These are phyloP conservation scores for Chaetomium globosum DNA, from an alignment of 2,329 filamentous ascomycete genomes.

Conservation along the genomic window DNA sequence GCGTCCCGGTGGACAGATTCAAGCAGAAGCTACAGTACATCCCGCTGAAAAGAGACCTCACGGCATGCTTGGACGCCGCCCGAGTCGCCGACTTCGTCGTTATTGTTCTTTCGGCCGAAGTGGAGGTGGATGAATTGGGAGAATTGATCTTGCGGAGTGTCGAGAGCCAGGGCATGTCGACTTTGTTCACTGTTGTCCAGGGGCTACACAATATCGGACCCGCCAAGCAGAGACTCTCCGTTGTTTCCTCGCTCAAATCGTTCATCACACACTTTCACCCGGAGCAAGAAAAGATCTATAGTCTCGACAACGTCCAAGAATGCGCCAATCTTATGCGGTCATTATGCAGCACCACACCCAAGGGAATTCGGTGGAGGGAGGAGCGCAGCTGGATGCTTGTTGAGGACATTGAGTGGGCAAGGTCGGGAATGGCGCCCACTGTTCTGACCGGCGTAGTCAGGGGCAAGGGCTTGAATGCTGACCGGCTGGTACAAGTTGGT, in stretches of 20 bases:
- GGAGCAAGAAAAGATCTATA: conserved; percentile 86
- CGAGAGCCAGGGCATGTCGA: conserved; percentile 93
- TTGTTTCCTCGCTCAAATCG: conserved; percentile 81
- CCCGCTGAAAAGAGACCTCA: conserved; percentile 70
- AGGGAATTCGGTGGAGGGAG: conserved; percentile 93
- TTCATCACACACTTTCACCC: conserved; percentile 96
- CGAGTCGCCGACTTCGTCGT: conserved; percentile 89
- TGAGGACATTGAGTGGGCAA: conserved; percentile 75
- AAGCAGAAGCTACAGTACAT: conserved; percentile 93
- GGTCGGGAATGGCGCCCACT: conserved; percentile 62
- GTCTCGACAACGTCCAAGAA: conserved; percentile 84
- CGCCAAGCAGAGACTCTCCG: conserved; percentile 73
- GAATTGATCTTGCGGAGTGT: conserved; percentile 84
- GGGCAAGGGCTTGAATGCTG: conserved; percentile 83
- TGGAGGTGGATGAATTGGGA: conserved; percentile 82
- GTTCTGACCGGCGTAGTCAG: conserved; percentile 82
- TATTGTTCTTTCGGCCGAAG: conserved; percentile 77
- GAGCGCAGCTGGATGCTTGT: conserved; percentile 94
- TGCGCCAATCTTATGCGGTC: conserved; percentile 88
- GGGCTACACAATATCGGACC: conserved; percentile 77
- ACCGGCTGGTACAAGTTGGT: conserved; percentile 85
- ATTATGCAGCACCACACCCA: conserved; percentile 87
- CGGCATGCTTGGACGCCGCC: conserved; percentile 80
- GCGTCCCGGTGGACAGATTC: conserved; percentile 81
- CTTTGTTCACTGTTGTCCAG: conserved; percentile 82